A percentile compares a stretch with the other conserved stretches of the same genome.
Conservation (phyloP, 148 eudicot species). For the Dysphania ambrosioides region DNA sequence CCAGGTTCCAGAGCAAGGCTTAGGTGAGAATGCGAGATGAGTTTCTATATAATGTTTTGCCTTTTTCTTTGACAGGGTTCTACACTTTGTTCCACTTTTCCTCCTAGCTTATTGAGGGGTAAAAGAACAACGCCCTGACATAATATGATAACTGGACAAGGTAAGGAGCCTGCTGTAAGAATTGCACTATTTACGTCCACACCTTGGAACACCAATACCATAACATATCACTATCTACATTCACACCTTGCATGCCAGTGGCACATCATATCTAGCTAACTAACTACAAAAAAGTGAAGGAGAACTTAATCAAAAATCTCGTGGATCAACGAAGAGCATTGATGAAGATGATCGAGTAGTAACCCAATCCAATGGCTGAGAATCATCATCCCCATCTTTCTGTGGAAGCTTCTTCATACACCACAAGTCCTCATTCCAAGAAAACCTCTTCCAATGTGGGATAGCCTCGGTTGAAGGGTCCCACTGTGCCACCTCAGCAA, state of each 20-base stretch:
- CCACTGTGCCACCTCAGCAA: slow-evolving; percentile 70
- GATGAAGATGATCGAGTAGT: slow-evolving; percentile 31
- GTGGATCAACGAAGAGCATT: slow-evolving; percentile 59
- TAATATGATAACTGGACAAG: too few relatives aligned
- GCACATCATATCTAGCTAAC: background rate
- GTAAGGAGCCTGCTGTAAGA: background rate
- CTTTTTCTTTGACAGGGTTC: too few relatives aligned
- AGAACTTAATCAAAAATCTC: slow-evolving; percentile 43
- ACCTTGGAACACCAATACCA: slow-evolving; percentile 9
- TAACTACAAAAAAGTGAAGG: background rate
- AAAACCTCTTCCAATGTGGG: slow-evolving; percentile 77
- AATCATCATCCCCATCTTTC: slow-evolving; percentile 15
- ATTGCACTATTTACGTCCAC: slow-evolving; percentile 22
- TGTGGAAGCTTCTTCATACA: slow-evolving; percentile 58
- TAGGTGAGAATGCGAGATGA: too few relatives aligned
- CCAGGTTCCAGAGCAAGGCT: too few relatives aligned
- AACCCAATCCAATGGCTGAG: slow-evolving; percentile 42
- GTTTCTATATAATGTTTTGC: too few relatives aligned
- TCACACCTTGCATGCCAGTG: slow-evolving; percentile 1
- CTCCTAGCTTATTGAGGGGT: too few relatives aligned
- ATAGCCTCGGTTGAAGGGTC: slow-evolving; percentile 62
- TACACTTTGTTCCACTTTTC: too few relatives aligned
- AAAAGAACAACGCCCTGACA: too few relatives aligned
- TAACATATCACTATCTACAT: slow-evolving; percentile 9
- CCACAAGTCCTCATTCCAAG: slow-evolving; percentile 83